Evolutionary conservation across 768 basidiomycete species (phyloP).

Genomic region (Lyophyllum atratum): DNA sequence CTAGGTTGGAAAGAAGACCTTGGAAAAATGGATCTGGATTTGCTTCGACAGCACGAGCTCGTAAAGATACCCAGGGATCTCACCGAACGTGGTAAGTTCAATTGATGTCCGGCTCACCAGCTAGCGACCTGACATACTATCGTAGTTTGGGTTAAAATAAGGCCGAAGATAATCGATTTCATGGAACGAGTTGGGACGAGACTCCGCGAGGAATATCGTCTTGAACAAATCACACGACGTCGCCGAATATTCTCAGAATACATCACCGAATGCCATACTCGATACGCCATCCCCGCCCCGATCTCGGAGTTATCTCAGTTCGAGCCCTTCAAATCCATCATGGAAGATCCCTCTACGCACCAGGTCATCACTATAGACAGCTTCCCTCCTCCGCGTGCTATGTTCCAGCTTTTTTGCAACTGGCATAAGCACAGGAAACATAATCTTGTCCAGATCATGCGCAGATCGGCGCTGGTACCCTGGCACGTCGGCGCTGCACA

Average conservation of each 20-base stretch:
- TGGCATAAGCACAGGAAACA: conserved; percentile 17
- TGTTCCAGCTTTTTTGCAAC: conserved; percentile 11
- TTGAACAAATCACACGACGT: conserved; percentile 18
- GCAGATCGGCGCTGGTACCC: conserved; percentile 9
- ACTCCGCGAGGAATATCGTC: conserved; percentile 14
- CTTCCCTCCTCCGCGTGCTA: conserved; percentile 15
- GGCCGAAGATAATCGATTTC: conserved; percentile 29
- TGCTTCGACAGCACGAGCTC: conserved; percentile 28
- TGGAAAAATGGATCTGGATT: conserved; percentile 19
- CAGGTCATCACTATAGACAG: conserved; percentile 13
- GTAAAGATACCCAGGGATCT: conserved; percentile 40
- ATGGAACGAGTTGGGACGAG: conserved; percentile 33
- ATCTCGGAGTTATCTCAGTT: conserved; percentile 20
- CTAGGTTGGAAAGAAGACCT: conserved; percentile 41
- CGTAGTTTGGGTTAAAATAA: conserved; percentile 41
- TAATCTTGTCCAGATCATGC: conserved; percentile 19
- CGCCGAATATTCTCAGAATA: conserved; percentile 21
- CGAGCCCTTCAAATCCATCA: conserved; percentile 20
- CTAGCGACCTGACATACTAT: background rate
- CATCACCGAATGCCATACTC: conserved; percentile 12
- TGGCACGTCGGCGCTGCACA: conserved; percentile 1
- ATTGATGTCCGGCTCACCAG: background rate
- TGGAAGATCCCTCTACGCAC: conserved; percentile 17
- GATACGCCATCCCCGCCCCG: conserved; percentile 10
- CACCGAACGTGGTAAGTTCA: conserved; percentile 37